Percentiles rank a stretch among this genome's conserved stretches.
These are phyloP conservation scores for Calcarisporium arbuscula DNA, from an alignment of 2,329 filamentous ascomycete genomes.

Conservation along the genomic window DNA sequence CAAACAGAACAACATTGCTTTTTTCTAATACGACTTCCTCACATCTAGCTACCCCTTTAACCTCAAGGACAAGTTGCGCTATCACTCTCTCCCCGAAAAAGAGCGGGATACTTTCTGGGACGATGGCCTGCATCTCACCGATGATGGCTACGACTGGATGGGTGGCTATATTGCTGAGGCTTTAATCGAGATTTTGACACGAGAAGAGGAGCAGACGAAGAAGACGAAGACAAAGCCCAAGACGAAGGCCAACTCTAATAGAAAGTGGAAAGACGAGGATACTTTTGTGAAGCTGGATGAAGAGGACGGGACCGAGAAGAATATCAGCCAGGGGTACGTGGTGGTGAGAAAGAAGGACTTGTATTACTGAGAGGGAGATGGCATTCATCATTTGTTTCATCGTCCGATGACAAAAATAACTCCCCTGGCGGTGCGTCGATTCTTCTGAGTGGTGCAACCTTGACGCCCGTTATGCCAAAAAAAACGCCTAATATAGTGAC, in stretches of 20 bases:
- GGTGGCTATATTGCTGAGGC: slow-evolving; percentile 49
- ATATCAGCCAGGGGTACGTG: slow-evolving; percentile 47
- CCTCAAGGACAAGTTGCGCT: slow-evolving; percentile 48
- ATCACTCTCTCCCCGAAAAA: slow-evolving; percentile 37
- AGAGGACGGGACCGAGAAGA: slow-evolving; percentile 39
- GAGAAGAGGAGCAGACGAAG: slow-evolving; percentile 16
- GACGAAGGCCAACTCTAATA: background rate
- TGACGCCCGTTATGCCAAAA: no score
- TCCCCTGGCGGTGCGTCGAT: no score
- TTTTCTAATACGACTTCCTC: no score
- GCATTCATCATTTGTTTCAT: no score
- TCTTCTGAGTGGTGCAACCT: no score
- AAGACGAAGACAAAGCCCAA: background rate
- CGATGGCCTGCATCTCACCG: slow-evolving; percentile 54
- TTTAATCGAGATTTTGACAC: slow-evolving; percentile 40
- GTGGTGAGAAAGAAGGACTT: slow-evolving; percentile 47
- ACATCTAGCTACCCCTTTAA: slow-evolving; percentile 48
- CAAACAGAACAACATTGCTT: no score
- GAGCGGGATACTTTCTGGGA: slow-evolving; percentile 50
- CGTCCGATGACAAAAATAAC: no score
- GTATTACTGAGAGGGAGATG: no score
- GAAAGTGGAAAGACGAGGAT: slow-evolving; percentile 29
- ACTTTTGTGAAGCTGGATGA: slow-evolving; percentile 42
- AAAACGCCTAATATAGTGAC: no score
- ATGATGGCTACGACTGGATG: slow-evolving; percentile 56